A percentile compares a stretch with the other conserved stretches of the same genome.
These are phyloP conservation scores for Exophiala sideris DNA, from an alignment of 2,329 filamentous ascomycete genomes.

Conservation along the genomic window DNA sequence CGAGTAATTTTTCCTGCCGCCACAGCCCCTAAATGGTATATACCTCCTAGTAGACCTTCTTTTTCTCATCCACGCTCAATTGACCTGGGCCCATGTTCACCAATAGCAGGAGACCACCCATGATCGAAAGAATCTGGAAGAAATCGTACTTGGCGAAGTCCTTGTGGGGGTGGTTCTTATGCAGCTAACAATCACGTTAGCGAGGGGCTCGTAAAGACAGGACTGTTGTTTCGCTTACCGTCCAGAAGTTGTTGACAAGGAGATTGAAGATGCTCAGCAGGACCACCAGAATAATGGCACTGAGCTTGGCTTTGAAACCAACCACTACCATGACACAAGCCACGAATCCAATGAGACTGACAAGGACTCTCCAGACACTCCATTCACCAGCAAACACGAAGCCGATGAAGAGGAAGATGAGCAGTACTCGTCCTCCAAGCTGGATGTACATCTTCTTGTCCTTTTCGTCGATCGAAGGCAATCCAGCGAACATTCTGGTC, in stretches of 20 bases:
- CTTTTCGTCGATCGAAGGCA: slow-evolving; percentile 95
- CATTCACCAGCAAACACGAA: slow-evolving; percentile 95
- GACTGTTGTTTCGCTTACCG: slow-evolving; percentile 58
- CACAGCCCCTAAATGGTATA: background rate
- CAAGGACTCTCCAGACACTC: slow-evolving; percentile 81
- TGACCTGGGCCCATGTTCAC: slow-evolving; percentile 98
- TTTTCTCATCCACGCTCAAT: slow-evolving; percentile 99
- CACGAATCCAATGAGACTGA: slow-evolving; percentile 79
- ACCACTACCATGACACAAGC: slow-evolving; percentile 98
- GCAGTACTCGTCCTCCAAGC: slow-evolving; percentile 86
- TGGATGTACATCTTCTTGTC: slow-evolving; percentile 99
- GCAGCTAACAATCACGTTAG: slow-evolving; percentile 61
- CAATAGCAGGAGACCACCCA: slow-evolving; percentile 86
- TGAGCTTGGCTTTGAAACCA: slow-evolving; percentile 99
- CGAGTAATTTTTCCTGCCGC: background rate
- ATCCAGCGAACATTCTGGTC: slow-evolving; percentile 90
- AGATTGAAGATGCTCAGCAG: slow-evolving; percentile 96
- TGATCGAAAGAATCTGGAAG: slow-evolving; percentile 99
- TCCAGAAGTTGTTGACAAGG: slow-evolving; percentile 99
- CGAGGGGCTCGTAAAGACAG: slow-evolving; percentile 7
- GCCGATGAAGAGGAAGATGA: slow-evolving; percentile 96
- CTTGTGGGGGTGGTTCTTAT: slow-evolving; percentile 97
- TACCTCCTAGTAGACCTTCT: slow-evolving; percentile 85
- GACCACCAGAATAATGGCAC: slow-evolving; percentile 88
- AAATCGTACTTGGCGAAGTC: slow-evolving; percentile 99